phyloP scores from a whole-genome alignment of 768 basidiomycete genomes.

The Amyloporia xantha region DNA sequence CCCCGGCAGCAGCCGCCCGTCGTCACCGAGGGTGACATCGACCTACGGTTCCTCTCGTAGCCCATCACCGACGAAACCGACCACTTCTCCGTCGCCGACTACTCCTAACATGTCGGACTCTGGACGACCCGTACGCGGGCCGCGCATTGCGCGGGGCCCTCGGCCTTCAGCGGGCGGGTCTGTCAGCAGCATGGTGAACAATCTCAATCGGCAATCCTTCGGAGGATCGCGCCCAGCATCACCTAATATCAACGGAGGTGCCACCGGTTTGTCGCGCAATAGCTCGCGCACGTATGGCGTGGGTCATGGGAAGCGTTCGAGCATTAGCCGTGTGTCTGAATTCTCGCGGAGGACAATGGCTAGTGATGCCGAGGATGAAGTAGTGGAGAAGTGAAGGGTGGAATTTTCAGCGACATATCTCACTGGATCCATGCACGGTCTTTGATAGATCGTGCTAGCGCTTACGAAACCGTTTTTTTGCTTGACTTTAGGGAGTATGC shows the following conservation, averaged over 20 bases:
- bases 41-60: constrained; percentile 22
- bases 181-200: constrained; percentile 53
- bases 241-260: constrained; percentile 11
- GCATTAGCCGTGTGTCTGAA: constrained; percentile 25
- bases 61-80: constrained; percentile 30
- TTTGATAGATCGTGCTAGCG: not conserved
- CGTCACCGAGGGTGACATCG: constrained; percentile 24
- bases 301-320: constrained; percentile 21
- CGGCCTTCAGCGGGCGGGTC: constrained; percentile 32
- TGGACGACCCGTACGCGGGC: constrained; percentile 37
- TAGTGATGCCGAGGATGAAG: constrained; percentile 76
- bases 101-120: constrained; percentile 26
- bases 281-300: constrained; percentile 18
- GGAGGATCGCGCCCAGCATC: constrained; percentile 11
- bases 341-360: constrained; percentile 73
- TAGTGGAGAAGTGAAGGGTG: constrained; percentile 28
- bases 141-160: constrained; percentile 43
- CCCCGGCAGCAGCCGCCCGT: constrained; percentile 14
- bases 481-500: not conserved
- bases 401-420: not conserved
- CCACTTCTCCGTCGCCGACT: constrained; percentile 40
- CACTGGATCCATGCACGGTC: not conserved
- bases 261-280: constrained; percentile 10
- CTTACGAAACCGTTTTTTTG: not conserved
- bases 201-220: constrained; percentile 43